These are phyloP conservation scores for Colletotrichum sojae DNA, from an alignment of 2,329 filamentous ascomycete species.

Conservation along the genomic window DNA sequence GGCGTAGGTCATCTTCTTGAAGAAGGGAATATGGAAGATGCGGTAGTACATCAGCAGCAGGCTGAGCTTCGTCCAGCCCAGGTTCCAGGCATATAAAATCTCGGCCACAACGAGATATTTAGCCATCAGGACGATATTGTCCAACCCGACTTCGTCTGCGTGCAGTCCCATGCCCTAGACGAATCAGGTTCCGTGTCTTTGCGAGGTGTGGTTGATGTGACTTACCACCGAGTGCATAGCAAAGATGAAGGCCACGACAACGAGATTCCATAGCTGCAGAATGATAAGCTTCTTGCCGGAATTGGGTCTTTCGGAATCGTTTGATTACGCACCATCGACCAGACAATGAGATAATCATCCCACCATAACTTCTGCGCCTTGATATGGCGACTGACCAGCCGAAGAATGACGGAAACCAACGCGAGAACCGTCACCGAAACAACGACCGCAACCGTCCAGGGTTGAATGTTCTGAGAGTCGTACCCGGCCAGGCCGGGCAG, in stretches of 20 bases:
- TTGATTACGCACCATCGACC: slow-evolving; percentile 58
- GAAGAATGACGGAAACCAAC: slow-evolving; percentile 54
- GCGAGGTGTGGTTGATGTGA: background rate
- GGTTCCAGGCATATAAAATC: slow-evolving; percentile 62
- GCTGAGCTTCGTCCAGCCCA: slow-evolving; percentile 65
- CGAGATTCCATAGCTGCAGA: slow-evolving; percentile 55
- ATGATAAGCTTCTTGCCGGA: background rate
- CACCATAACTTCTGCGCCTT: slow-evolving; percentile 62
- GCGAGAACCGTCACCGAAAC: slow-evolving; percentile 58
- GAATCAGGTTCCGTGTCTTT: background rate
- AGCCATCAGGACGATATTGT: slow-evolving; percentile 58
- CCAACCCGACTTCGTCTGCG: slow-evolving; percentile 53
- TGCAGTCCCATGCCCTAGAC: slow-evolving; percentile 62
- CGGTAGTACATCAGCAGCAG: slow-evolving; percentile 67
- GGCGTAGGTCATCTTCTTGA: slow-evolving; percentile 57
- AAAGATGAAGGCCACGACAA: slow-evolving; percentile 63
- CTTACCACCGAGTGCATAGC: slow-evolving; percentile 55
- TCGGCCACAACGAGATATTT: slow-evolving; percentile 64
- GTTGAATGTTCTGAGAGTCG: slow-evolving; percentile 55
- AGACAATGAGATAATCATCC: slow-evolving; percentile 65
- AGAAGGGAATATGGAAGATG: slow-evolving; percentile 62
- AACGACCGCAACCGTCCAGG: slow-evolving; percentile 58
- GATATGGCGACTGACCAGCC: slow-evolving; percentile 57
- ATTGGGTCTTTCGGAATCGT: background rate
- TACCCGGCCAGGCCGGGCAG: slow-evolving; percentile 50